Base-by-base conservation (phyloP, 169 alveolate genomes). In the Babesia bovis region DNA sequence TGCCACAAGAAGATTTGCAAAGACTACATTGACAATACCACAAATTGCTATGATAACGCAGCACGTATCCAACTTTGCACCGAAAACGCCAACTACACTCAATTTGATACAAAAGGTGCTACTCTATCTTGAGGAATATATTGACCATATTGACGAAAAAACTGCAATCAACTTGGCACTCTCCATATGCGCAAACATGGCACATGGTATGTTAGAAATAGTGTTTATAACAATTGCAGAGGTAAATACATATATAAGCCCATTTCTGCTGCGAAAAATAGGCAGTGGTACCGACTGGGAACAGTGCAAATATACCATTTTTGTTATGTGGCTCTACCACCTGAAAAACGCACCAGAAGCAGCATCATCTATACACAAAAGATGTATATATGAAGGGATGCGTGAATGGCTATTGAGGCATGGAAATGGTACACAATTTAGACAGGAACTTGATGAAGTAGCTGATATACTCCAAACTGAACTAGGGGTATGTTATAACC, bases 211-310 rank as follows among this genome's bases (percentile, higher is more conserved):
- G 32, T 32, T 15, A 49, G 30, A 7, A 49, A 13, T 49, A 23
- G 57, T 49, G 30, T 7, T 23, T 19, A 19, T 49, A 7, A 23
- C n/a, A 6, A 23, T 1, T 67, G 59, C 57, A 75, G 83, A 84
- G 53, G 33, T 66, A 35, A 88, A 88, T 68, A 50, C 76, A 21
- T 88, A 88, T 65, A 56, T 88, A 28, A 82, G 74, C 42, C 63
- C 91, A 21, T 88, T 75, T 65, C 58, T 88, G 33, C 82, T 91
- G 91, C 81, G 93, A 49, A 88, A 56, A 52, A 84, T 88, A 33
- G 93, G 90, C 25, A 81, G 83, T 38, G 85, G 82, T 1, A 69
- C 85, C 26, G 73, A 47, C 13, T 88, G 93, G 93, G 93, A 88
- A 45, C 69, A 65, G 32, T 55, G 71, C 58, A 82, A 81, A 50